Evolutionary conservation across 1,139 yeast species (phyloP), one percentile per base, ranked within the genome.

Genomic region (Lodderomyces orthopsilosis): DNA sequence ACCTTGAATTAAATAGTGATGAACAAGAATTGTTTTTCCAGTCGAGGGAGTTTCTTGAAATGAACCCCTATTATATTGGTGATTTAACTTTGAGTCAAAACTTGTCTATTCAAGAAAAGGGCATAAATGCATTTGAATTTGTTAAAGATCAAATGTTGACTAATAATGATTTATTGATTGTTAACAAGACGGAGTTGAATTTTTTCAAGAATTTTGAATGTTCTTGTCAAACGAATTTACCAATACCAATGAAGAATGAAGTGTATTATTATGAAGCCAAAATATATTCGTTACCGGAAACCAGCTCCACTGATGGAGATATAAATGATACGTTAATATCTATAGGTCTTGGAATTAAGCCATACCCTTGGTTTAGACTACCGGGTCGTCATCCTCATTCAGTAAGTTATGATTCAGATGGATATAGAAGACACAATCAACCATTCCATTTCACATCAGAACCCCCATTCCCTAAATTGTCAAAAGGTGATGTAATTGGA

Each of bases 101-200:
- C 62, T 74, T 77, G 64, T 70, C 70, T 22, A 88, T 93, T 28
- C 95, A 89, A 56, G 98, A 94, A 56, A 90, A 88, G 62, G 99
- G 97, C 0, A 84, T 94, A 1, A 70, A 78, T 23, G 98, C 98
- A 0, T 93, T 95, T 94, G 95, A 89, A 56, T 93, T 94, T 59
- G 78, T 77, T 47, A 88, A 88, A 37, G 91, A 89, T 57, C 58
- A 70, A 13, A 80, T 77, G 66, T 66, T 80, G 46, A 80, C 78
- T 40, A 77, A 70, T 56, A 82, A 75, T 62, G 85, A 77, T 54
- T 63, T 85, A 17, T 56, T 78, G 47, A 85, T 91, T 17, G 75
- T 80, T 43, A 83, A 84, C 56, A 83, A 85, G 53, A 80, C 85
- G 2, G 98, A 93, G 61, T 67, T 93, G 42, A 81, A 83, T 43